Base-by-base conservation (phyloP, 768 basidiomycete species). In the Termitomyces sp. region DNA sequence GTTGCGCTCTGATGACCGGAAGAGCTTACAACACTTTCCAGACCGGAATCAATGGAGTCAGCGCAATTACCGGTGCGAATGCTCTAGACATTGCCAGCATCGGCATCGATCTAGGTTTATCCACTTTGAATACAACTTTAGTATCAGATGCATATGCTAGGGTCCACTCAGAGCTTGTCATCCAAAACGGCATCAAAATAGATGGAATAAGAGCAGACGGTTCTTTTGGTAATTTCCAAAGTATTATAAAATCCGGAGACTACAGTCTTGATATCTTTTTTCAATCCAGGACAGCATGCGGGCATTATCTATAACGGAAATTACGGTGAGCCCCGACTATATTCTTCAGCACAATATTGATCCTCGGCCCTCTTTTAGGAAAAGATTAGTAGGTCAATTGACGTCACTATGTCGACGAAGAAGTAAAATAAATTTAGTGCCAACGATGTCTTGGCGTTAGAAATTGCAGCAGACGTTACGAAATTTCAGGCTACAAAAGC, bases 241-340 rank as follows among this genome's bases (percentile, higher is more conserved):
- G 37, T 39, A 1, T 16, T 20, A n/a, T 39, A 9, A 6, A 22
- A 22, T 16, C 5, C 34, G 5, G 20, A 55, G n/a, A n/a, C n/a
- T 22, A n/a, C 9, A 16, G 18, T 9, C 4, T 36, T 24, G 12
- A 36, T 34, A 20, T 27, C 13, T 55, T 46, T n/a, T 20, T 27
- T 4, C 36, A n/a, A 20, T 34, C 31, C 48, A 78, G 76, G 74
- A 20, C 78, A 88, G 67, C 88, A 89, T 67, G 68, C 64, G 20
- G 87, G 87, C 20, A 74, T 87, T n/a, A 67, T 86, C 5, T 88
- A 87, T 64, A 86, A 84, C 50, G 88, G 87, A 41, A 88, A 88
- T 64, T 89, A 90, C 61, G 88, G 79, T 75, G 20, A 64, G 73
- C 20, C 22, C 29, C 7, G 9, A 31, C 13, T 5, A 20, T 8